Conservation (phyloP, 1,139 yeast species). For the Kurtzmaniella quercitrusa region DNA sequence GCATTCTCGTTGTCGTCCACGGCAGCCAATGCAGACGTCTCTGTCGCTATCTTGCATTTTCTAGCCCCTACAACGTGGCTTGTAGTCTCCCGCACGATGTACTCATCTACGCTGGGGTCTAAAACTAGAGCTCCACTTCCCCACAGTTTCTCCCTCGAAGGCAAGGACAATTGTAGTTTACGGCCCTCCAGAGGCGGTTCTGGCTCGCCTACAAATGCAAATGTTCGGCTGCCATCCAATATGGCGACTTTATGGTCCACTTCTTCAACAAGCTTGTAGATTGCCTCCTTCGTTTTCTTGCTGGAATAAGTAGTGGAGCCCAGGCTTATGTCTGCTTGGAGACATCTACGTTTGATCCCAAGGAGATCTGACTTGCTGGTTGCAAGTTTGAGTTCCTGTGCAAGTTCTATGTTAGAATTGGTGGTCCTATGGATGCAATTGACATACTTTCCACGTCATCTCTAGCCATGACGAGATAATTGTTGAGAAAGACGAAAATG, state of each 20-base stretch:
- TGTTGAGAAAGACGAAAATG: too few relatives aligned
- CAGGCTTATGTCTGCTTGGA: background rate
- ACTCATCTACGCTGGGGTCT: background rate
- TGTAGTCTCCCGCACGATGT: background rate
- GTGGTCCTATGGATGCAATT: background rate
- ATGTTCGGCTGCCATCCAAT: slow-evolving; percentile 9
- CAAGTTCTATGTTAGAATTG: background rate
- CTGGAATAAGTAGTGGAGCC: slow-evolving; percentile 1
- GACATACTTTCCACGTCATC: background rate
- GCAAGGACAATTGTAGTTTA: background rate
- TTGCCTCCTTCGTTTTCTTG: slow-evolving; percentile 2
- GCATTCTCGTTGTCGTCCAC: background rate
- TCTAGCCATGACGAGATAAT: too few relatives aligned
- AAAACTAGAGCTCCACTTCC: background rate
- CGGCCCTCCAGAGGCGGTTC: slow-evolving; percentile 9
- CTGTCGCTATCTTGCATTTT: background rate
- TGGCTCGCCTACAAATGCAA: slow-evolving; percentile 27
- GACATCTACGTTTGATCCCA: slow-evolving; percentile 1
- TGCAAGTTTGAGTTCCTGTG: background rate
- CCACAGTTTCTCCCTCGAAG: background rate
- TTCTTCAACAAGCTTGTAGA: background rate
- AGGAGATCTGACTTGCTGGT: background rate
- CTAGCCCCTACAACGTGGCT: background rate
- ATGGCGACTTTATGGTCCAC: slow-evolving; percentile 2
- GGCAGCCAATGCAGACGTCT: background rate